Percentiles rank a stretch among this genome's conserved stretches.
These are phyloP conservation scores for Emmonsiellopsis sp. DNA, from an alignment of 2,329 filamentous ascomycete species.

Conservation along the genomic window DNA sequence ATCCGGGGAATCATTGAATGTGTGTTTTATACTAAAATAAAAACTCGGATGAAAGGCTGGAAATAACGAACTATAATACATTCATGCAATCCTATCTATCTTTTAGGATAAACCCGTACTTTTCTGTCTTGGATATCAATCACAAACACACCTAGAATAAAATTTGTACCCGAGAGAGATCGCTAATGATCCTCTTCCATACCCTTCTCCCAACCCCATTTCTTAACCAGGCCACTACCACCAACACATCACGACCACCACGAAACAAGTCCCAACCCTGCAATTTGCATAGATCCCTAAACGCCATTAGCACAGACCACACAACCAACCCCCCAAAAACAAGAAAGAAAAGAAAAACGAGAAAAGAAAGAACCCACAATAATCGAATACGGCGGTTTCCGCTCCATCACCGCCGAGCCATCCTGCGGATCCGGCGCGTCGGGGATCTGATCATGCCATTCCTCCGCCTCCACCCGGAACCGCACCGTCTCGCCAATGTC, in stretches of 20 bases:
- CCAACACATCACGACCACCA: conserved; percentile 31
- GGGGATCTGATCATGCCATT: conserved; percentile 83
- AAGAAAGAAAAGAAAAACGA: neutral
- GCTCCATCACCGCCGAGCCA: conserved; percentile 45
- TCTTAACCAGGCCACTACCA: neutral
- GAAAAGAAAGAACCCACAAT: conserved; percentile 23
- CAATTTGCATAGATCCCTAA: conserved; percentile 39
- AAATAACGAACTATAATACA: no score
- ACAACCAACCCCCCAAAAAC: neutral
- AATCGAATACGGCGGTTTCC: conserved; percentile 46
- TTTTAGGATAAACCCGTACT: no score
- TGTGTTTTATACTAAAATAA: no score
- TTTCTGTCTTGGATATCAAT: no score
- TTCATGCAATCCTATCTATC: no score
- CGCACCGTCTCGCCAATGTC: conserved; percentile 84
- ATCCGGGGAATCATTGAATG: no score
- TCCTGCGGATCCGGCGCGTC: conserved; percentile 57
- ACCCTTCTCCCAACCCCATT: neutral
- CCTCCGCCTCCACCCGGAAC: conserved; percentile 75
- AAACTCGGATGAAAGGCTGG: no score
- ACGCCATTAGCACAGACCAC: neutral
- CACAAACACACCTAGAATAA: no score
- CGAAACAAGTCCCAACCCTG: conserved; percentile 34
- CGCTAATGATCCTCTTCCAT: no score
- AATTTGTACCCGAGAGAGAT: no score